phyloP scores from a whole-genome alignment of 495 filamentous ascomycete species.

The Neurospora terricola region DNA sequence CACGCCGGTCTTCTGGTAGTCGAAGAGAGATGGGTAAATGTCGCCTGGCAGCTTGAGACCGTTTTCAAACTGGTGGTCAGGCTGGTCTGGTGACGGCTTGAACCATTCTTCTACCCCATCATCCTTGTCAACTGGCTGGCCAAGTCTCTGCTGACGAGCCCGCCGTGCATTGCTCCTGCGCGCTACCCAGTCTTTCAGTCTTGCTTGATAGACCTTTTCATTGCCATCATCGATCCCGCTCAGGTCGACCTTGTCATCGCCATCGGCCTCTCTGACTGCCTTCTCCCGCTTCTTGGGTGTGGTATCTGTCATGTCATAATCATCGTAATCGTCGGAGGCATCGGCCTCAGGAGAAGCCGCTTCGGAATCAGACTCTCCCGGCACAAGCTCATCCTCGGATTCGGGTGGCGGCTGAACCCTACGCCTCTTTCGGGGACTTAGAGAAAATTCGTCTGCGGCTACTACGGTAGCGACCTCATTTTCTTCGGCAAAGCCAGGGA shows the following conservation, averaged over 20 bases:
- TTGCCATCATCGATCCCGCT: constrained; percentile 84
- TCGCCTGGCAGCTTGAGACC: constrained; percentile 81
- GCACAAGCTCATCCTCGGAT: constrained; percentile 37
- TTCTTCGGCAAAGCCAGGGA: constrained; percentile 63
- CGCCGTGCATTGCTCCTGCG: constrained; percentile 58
- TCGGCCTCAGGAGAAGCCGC: constrained; percentile 19
- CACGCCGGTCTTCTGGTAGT: constrained; percentile 91
- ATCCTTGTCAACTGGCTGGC: constrained; percentile 21
- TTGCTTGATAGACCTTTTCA: constrained; percentile 69
- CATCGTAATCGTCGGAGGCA: constrained; percentile 25
- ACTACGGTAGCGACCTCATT: constrained; percentile 16
- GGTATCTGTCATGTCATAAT: constrained; percentile 26
- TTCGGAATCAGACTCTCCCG: constrained; percentile 18
- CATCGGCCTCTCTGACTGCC: constrained; percentile 21
- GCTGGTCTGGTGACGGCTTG: constrained; percentile 68
- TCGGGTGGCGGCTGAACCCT: constrained; percentile 20
- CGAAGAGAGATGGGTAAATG: constrained; percentile 79
- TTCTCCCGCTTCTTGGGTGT: constrained; percentile 32
- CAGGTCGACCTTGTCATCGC: constrained; percentile 52
- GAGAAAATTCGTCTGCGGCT: constrained; percentile 38
- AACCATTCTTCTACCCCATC: constrained; percentile 66
- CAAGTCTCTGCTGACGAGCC: constrained; percentile 24
- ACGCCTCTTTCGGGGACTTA: constrained; percentile 41
- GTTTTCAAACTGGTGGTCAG: constrained; percentile 62
- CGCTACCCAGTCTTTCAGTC: constrained; percentile 64